A percentile compares a stretch with the other conserved stretches of the same genome.
These are phyloP conservation scores for Penicillium antarcticum DNA, from an alignment of 495 filamentous ascomycete species.

Conservation along the genomic window DNA sequence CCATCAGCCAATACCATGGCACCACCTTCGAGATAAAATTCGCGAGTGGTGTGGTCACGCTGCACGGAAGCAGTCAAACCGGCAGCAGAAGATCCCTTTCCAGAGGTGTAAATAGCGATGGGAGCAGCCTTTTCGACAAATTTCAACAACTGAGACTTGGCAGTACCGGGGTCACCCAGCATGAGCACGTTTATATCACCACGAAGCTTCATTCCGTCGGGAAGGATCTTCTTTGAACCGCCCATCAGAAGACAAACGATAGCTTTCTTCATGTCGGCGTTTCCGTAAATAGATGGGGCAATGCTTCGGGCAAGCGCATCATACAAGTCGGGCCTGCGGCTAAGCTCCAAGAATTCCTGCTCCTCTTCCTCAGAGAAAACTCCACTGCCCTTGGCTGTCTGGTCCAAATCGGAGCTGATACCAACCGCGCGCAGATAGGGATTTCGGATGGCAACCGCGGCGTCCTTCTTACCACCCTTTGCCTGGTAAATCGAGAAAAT, in stretches of 20 bases:
- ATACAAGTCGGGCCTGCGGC: constrained; percentile 87
- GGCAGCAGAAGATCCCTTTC: constrained; percentile 96
- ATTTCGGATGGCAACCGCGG: constrained; percentile 90
- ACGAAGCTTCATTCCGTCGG: constrained; percentile 96
- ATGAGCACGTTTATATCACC: constrained; percentile 98
- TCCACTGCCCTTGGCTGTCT: constrained; percentile 80
- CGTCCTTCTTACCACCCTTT: constrained; percentile 80
- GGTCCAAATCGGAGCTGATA: constrained; percentile 84
- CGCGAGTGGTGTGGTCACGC: constrained; percentile 82
- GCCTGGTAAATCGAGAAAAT: constrained; percentile 97
- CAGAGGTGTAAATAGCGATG: constrained; percentile 98
- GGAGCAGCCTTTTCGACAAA: constrained; percentile 97
- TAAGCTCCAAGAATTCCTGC: constrained; percentile 94
- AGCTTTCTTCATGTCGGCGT: constrained; percentile 96
- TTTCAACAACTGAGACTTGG: constrained; percentile 95
- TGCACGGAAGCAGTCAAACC: constrained; percentile 98
- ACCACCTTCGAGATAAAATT: constrained; percentile 98
- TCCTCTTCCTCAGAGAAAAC: constrained; percentile 95
- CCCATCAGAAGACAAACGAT: constrained; percentile 94
- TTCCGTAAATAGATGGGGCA: constrained; percentile 96
- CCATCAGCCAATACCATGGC: constrained; percentile 99
- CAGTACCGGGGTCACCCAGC: constrained; percentile 96
- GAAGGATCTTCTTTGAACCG: constrained; percentile 97
- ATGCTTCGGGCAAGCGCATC: constrained; percentile 87
- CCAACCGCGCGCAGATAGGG: constrained; percentile 95